Base-by-base conservation (phyloP, 129 eudicot genomes). In the Chrysanthemum lavandulifolium region DNA sequence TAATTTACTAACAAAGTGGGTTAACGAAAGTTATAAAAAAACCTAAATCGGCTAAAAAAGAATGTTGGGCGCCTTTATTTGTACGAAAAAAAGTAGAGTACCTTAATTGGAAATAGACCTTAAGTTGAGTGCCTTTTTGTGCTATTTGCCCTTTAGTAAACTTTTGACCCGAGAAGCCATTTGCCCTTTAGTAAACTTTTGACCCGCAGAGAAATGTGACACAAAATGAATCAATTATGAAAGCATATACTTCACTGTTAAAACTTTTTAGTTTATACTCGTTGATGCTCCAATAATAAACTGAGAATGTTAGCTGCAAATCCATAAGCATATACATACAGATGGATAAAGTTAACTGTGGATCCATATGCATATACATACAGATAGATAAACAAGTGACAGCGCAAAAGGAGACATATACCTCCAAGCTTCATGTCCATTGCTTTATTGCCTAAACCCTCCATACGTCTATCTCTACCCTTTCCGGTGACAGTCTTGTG, bases 391-490 rank as follows among this genome's bases (percentile, higher is more conserved):
- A 23, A 62, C 18, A 62, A 31, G 67, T 25, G 33, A 62, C 13
- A 31, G 36, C 14, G 67, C 67, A 62, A 14, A 62, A 45, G 67
- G 10, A 62, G 48, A 62, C 67, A 62, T 62, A 31, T 94, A 94
- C 98, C 98, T 94, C 86, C 88, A 84, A 94, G 89, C 45, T 85
- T 82, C 80, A 61, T 81, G 77, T 94, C 96, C 91, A 90, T 84
- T 36, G 87, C 86, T 84, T 85, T 90, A 90, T 94, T 90, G 70
- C 99, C 99, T 79, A 94, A 71, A 77, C 99, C 97, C 85, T 94
- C 97, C 78, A 83, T 64, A 68, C 96, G 96, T 61, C 96, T 97
- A 65, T 94, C 97, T 81, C 79, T 84, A 81, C 86, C 84, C 84
- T 90, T 90, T 65, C 98, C 97, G 27, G 91, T 90, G 63, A 60